Conservation (phyloP, 1,284 basidiomycete species). For the Rhodotorula sp. region DNA sequence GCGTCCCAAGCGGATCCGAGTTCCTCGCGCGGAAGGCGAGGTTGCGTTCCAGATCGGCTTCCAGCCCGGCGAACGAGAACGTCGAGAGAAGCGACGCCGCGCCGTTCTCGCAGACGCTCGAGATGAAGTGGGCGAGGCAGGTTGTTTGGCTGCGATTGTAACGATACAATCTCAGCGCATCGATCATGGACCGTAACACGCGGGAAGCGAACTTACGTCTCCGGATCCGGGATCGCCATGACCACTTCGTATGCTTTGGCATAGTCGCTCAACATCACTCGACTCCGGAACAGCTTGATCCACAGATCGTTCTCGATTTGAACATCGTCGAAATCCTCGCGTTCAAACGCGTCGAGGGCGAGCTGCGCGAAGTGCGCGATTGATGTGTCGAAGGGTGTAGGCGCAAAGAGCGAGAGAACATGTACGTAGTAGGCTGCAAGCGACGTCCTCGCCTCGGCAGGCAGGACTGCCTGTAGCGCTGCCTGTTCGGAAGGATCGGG, state of each 20-base stretch:
- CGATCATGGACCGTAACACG: not conserved
- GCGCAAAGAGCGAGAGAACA: slow-evolving; percentile 69
- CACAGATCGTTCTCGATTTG: slow-evolving; percentile 58
- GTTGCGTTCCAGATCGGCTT: slow-evolving; percentile 82
- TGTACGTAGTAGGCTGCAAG: slow-evolving; percentile 66
- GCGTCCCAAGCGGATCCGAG: slow-evolving; percentile 78
- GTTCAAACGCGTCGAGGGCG: slow-evolving; percentile 31
- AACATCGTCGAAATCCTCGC: slow-evolving; percentile 19
- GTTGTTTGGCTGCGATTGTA: slow-evolving; percentile 65
- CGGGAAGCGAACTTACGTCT: slow-evolving; percentile 21
- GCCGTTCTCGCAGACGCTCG: slow-evolving; percentile 89
- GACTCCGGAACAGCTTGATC: slow-evolving; percentile 73
- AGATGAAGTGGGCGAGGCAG: slow-evolving; percentile 73
- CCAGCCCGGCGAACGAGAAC: slow-evolving; percentile 82
- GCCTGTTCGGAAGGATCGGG: not conserved
- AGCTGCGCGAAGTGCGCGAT: slow-evolving; percentile 69
- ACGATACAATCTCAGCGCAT: not conserved
- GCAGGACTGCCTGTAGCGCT: slow-evolving; percentile 7
- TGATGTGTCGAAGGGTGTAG: slow-evolving; percentile 58
- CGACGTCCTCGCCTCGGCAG: slow-evolving; percentile 1
- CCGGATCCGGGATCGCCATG: slow-evolving; percentile 67
- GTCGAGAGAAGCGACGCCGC: slow-evolving; percentile 74
- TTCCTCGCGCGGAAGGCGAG: slow-evolving; percentile 93
- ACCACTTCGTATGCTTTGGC: slow-evolving; percentile 81
- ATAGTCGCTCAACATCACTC: slow-evolving; percentile 68